phyloP scores from a whole-genome alignment of 257 asterid genomes.

The Solanum chiquidenum region DNA sequence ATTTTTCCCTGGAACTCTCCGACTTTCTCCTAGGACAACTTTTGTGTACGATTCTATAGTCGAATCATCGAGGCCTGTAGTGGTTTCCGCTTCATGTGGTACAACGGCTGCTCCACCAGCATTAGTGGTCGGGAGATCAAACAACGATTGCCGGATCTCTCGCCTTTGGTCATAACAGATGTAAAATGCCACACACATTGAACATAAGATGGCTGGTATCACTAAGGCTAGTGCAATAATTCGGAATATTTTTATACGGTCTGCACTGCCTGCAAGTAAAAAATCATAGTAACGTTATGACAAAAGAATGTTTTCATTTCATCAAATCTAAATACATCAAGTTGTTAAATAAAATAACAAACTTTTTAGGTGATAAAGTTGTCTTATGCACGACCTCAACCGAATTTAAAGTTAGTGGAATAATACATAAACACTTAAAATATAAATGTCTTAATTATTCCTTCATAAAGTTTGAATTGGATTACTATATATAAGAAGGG shows the following conservation, averaged over 20 bases:
- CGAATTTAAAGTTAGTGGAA: neutral
- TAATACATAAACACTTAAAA: neutral
- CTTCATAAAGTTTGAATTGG: neutral
- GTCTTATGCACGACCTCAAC: neutral
- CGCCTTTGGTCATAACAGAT: neutral
- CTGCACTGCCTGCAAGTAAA: slow-evolving; percentile 4
- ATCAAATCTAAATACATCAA: neutral
- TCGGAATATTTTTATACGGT: neutral
- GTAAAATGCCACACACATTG: slow-evolving; percentile 9
- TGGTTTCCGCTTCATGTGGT: slow-evolving; percentile 4
- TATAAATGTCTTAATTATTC: neutral
- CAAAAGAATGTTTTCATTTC: neutral
- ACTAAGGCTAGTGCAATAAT: slow-evolving; percentile 10
- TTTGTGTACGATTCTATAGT: slow-evolving; percentile 58
- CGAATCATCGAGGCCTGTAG: slow-evolving; percentile 51
- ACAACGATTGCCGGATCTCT: neutral
- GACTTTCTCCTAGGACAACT: slow-evolving; percentile 63
- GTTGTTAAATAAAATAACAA: neutral
- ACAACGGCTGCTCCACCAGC: slow-evolving; percentile 2
- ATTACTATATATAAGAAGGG: neutral
- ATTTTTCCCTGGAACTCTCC: slow-evolving; percentile 52
- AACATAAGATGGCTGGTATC: slow-evolving; percentile 19
- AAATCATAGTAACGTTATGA: neutral
- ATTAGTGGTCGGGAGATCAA: neutral
- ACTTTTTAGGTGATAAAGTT: neutral